phyloP scores from a whole-genome alignment of 1,139 yeast genomes.

The Groenewaldozyma sp. region DNA sequence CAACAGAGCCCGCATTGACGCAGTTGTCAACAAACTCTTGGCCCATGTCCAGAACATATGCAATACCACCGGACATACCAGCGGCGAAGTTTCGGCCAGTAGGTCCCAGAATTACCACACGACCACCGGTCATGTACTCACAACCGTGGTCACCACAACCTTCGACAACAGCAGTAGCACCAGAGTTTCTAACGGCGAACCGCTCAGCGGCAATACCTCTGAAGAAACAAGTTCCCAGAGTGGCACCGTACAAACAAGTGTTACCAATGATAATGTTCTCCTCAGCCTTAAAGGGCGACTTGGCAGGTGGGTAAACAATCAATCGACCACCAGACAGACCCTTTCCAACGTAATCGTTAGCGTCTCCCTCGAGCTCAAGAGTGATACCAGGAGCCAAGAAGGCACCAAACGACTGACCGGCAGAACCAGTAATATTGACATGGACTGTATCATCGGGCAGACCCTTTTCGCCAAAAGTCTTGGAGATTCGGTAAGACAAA shows the following conservation, averaged over 20 bases:
- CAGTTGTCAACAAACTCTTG: slow-evolving; percentile 70
- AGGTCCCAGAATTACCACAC: slow-evolving; percentile 84
- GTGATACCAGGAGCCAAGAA: slow-evolving; percentile 95
- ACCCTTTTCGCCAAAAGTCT: slow-evolving; percentile 86
- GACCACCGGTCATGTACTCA: slow-evolving; percentile 99
- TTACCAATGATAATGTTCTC: slow-evolving; percentile 96
- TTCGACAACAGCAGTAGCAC: slow-evolving; percentile 94
- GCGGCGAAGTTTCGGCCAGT: slow-evolving; percentile 97
- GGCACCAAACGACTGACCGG: slow-evolving; percentile 98
- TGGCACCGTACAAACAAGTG: slow-evolving; percentile 96
- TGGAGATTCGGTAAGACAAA: slow-evolving; percentile 85
- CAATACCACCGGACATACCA: slow-evolving; percentile 99
- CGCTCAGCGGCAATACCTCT: slow-evolving; percentile 98
- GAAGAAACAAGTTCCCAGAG: slow-evolving; percentile 87
- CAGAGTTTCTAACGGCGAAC: slow-evolving; percentile 96
- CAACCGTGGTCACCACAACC: slow-evolving; percentile 99
- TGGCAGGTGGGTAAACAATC: slow-evolving; percentile 84
- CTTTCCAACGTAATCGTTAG: slow-evolving; percentile 96
- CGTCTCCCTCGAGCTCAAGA: slow-evolving; percentile 91
- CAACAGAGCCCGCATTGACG: slow-evolving; percentile 78
- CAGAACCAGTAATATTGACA: slow-evolving; percentile 83
- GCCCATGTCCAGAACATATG: slow-evolving; percentile 90
- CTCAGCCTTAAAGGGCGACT: slow-evolving; percentile 79
- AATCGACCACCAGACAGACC: slow-evolving; percentile 94
- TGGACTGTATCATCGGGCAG: slow-evolving; percentile 95